Evolutionary conservation across 1,284 basidiomycete species (phyloP).

Genomic region (Boletus subluridellus): DNA sequence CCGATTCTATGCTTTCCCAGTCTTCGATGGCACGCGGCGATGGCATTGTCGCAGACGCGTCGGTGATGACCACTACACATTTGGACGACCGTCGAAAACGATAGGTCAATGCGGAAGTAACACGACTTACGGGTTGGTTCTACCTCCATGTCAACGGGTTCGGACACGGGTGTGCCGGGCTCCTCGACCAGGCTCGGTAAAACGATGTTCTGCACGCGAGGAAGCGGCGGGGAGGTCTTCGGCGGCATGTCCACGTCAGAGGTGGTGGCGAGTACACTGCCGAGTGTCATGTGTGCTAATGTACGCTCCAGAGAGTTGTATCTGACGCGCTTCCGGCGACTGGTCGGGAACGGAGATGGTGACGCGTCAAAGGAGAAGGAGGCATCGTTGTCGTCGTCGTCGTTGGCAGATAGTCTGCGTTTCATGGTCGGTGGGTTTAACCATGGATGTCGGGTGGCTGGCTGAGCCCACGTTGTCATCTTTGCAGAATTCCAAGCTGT

Average conservation of each 20-base stretch:
- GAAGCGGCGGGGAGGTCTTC: neutral
- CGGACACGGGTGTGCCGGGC: slow-evolving; percentile 36
- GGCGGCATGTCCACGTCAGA: slow-evolving; percentile 15
- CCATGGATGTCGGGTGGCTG: slow-evolving; percentile 53
- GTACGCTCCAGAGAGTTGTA: slow-evolving; percentile 54
- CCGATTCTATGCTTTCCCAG: slow-evolving; percentile 47
- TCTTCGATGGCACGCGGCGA: neutral
- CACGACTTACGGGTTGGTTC: slow-evolving; percentile 42
- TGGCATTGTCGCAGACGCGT: neutral
- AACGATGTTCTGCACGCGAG: slow-evolving; percentile 23
- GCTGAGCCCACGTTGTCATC: slow-evolving; percentile 34
- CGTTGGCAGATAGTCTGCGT: slow-evolving; percentile 40
- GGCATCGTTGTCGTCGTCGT: slow-evolving; percentile 12
- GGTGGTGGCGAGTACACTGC: slow-evolving; percentile 2
- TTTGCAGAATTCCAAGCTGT: neutral
- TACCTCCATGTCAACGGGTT: slow-evolving; percentile 62
- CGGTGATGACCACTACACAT: neutral
- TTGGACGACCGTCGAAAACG: neutral
- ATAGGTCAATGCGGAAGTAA: neutral
- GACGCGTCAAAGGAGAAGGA: slow-evolving; percentile 7
- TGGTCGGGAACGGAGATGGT: slow-evolving; percentile 9
- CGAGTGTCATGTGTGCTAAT: slow-evolving; percentile 52
- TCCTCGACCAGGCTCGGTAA: slow-evolving; percentile 47
- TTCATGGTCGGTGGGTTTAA: slow-evolving; percentile 47
- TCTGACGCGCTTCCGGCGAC: slow-evolving; percentile 48